phyloP scores from a whole-genome alignment of 1,284 basidiomycete species.

The Vanrija pseudolonga region DNA sequence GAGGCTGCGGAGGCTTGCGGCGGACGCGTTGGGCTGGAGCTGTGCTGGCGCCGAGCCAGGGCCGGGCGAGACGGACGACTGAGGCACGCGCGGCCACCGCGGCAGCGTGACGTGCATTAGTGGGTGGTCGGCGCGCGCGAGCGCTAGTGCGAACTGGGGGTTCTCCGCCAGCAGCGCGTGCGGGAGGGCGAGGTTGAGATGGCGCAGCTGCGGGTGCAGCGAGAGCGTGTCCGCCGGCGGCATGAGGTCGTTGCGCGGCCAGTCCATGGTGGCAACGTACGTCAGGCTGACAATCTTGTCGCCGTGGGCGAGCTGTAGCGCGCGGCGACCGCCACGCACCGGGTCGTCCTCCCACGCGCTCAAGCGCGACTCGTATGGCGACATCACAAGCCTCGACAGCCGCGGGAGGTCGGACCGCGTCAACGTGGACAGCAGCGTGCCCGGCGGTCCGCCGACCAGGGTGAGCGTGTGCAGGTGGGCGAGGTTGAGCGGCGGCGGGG shows the following conservation, averaged over 20 bases:
- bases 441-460: constrained; percentile 63
- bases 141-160: constrained; percentile 7
- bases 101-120: constrained; percentile 68
- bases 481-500: constrained; percentile 51
- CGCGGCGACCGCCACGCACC: constrained; percentile 52
- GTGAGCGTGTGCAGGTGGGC: constrained; percentile 62
- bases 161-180: constrained; percentile 29
- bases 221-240: constrained; percentile 54
- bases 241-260: constrained; percentile 63
- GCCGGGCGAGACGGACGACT: not conserved
- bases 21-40: not conserved
- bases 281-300: constrained; percentile 59
- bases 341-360: constrained; percentile 10
- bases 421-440: constrained; percentile 62
- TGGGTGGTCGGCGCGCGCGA: constrained; percentile 42
- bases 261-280: constrained; percentile 56
- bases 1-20: not conserved
- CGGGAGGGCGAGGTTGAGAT: constrained; percentile 30
- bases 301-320: constrained; percentile 65
- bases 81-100: constrained; percentile 24
- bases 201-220: constrained; percentile 43
- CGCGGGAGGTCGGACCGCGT: constrained; percentile 61
- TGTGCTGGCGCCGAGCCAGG: not conserved
- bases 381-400: constrained; percentile 66
- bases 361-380: constrained; percentile 31